phyloP scores from a whole-genome alignment of 441 rosid species.

The Syzygium malaccense region DNA sequence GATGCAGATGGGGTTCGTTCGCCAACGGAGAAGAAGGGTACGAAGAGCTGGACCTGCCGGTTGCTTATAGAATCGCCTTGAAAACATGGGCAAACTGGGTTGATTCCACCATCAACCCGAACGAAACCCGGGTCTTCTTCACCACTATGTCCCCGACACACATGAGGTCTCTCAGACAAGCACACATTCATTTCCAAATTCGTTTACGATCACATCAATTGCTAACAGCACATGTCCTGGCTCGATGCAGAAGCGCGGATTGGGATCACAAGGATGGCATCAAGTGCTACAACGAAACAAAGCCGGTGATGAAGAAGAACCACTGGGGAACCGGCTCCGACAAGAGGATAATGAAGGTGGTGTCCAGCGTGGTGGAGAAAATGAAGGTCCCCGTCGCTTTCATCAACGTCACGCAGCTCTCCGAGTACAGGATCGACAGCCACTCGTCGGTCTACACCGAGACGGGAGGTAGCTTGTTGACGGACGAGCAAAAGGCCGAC shows the following conservation, averaged over 20 bases:
- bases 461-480: constrained; percentile 61
- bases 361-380: constrained; percentile 28
- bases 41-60: constrained; percentile 43
- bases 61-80: constrained; percentile 69
- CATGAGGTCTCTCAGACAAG: constrained; percentile 33
- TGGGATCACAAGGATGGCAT: not conserved
- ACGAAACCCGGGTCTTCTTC: constrained; percentile 76
- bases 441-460: constrained; percentile 79
- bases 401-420: constrained; percentile 76
- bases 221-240: not conserved
- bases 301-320: constrained; percentile 53
- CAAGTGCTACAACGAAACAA: constrained; percentile 21
- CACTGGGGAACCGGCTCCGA: constrained; percentile 75
- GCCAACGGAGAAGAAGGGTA: constrained; percentile 67
- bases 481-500: constrained; percentile 55
- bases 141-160: constrained; percentile 90
- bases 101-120: constrained; percentile 71
- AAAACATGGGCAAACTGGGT: constrained; percentile 98
- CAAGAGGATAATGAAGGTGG: constrained; percentile 68
- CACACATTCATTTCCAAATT: not conserved
- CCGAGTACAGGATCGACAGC: constrained; percentile 75
- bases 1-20: constrained; percentile 80
- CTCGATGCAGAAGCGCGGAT: constrained; percentile 44
- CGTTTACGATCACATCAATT: not conserved
- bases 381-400: constrained; percentile 72